Conservation (phyloP, 257 asterid genomes). For the Paraleonurus japonicus region DNA sequence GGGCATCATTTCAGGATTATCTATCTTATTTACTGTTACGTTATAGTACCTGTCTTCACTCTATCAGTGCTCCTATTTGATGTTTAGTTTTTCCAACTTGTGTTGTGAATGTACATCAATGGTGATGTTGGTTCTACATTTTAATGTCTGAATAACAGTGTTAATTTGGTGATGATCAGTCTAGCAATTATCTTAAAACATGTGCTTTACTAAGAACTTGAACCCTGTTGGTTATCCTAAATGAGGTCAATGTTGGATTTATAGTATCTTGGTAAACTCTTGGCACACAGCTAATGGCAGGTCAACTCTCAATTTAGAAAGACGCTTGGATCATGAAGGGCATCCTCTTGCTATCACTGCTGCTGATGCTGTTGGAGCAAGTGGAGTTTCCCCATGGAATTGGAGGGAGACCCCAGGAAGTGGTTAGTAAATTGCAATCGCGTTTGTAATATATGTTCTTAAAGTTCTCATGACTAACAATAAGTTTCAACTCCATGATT, state of each 20-base stretch:
- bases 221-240: background rate
- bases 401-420: slow-evolving; percentile 89
- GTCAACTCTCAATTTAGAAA: slow-evolving; percentile 67
- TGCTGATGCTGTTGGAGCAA: slow-evolving; percentile 75
- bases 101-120: background rate
- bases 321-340: slow-evolving; percentile 79
- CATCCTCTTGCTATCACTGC: slow-evolving; percentile 89
- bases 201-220: background rate
- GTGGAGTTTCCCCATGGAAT: slow-evolving; percentile 91
- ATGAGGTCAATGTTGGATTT: slow-evolving; percentile 4
- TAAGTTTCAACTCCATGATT: background rate
- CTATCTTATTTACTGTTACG: too few relatives aligned
- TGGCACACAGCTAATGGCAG: slow-evolving; percentile 65
- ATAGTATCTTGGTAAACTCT: slow-evolving; percentile 12
- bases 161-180: slow-evolving; percentile 1
- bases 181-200: background rate
- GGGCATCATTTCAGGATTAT: too few relatives aligned
- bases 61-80: background rate
- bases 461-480: background rate
- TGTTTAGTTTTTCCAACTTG: background rate
- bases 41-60: too few relatives aligned
- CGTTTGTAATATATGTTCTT: background rate
- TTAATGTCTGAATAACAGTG: background rate
- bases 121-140: background rate
- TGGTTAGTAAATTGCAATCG: slow-evolving; percentile 43